Evolutionary conservation across 495 filamentous ascomycete genomes (phyloP).

Genomic region (Hypoxylon lienhwacheense): DNA sequence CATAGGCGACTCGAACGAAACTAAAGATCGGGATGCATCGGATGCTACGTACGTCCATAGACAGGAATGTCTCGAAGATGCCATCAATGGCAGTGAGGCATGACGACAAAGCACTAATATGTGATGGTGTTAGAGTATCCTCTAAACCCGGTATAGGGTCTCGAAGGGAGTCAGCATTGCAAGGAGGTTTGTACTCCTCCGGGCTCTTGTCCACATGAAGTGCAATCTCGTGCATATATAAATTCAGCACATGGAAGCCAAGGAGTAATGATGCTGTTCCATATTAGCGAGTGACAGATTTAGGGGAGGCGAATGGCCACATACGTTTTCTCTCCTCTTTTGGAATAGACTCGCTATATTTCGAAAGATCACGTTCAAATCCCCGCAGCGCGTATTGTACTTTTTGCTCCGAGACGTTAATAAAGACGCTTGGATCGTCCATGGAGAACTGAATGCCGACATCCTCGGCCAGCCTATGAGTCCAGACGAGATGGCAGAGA

Average conservation of each 20-base stretch:
- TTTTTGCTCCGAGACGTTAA: constrained; percentile 73
- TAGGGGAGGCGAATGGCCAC: constrained; percentile 16
- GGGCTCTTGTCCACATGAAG: constrained; percentile 71
- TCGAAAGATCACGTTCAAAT: constrained; percentile 74
- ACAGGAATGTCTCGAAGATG: constrained; percentile 69
- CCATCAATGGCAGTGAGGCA: constrained; percentile 73
- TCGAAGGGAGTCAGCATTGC: constrained; percentile 47
- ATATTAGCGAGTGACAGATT: constrained; percentile 12
- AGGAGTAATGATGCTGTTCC: constrained; percentile 57
- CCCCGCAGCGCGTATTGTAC: constrained; percentile 72
- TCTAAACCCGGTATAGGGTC: constrained; percentile 43
- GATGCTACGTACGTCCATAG: constrained; percentile 62
- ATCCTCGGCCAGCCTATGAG: constrained; percentile 81
- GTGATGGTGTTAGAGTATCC: constrained; percentile 57
- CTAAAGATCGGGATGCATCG: constrained; percentile 74
- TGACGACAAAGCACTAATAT: constrained; percentile 71
- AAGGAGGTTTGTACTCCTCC: constrained; percentile 60
- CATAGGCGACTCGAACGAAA: constrained; percentile 78
- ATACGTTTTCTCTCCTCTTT: constrained; percentile 50
- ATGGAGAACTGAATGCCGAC: constrained; percentile 72
- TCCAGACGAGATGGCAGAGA: constrained; percentile 73
- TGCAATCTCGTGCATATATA: constrained; percentile 88
- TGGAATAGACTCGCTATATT: constrained; percentile 62
- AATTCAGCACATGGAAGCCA: constrained; percentile 64
- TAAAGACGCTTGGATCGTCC: constrained; percentile 66